These are phyloP conservation scores for Debaryomyces psychrophilus DNA, from an alignment of 1,139 yeast species.

Conservation along the genomic window DNA sequence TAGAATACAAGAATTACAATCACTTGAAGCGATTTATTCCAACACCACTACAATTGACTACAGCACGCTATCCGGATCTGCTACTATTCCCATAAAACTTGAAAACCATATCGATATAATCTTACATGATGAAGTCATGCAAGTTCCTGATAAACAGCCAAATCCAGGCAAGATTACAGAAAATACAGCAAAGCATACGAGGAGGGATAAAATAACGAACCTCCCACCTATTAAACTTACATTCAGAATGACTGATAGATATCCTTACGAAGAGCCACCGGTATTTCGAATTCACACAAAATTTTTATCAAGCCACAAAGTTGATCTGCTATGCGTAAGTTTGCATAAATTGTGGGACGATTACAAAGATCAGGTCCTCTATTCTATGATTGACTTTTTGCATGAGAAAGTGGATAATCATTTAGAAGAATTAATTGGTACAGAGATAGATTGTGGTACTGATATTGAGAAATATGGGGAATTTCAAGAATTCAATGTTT, in stretches of 20 bases:
- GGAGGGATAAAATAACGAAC: slow-evolving; percentile 18
- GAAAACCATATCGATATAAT: slow-evolving; percentile 22
- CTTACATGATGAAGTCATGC: slow-evolving; percentile 3
- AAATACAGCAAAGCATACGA: neutral
- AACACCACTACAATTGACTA: slow-evolving; percentile 33
- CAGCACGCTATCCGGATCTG: slow-evolving; percentile 23
- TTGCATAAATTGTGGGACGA: slow-evolving; percentile 40
- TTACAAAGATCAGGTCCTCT: slow-evolving; percentile 46
- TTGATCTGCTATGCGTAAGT: slow-evolving; percentile 19
- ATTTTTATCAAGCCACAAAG: slow-evolving; percentile 25
- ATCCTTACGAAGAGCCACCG: slow-evolving; percentile 36
- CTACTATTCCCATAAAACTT: slow-evolving; percentile 30
- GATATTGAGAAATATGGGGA: slow-evolving; percentile 20
- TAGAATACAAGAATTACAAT: slow-evolving; percentile 46
- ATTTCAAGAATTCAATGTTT: slow-evolving; percentile 20
- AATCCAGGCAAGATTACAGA: neutral
- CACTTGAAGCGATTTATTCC: slow-evolving; percentile 54
- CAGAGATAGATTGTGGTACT: slow-evolving; percentile 13
- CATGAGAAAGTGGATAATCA: slow-evolving; percentile 29
- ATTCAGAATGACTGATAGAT: slow-evolving; percentile 32
- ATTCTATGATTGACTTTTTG: slow-evolving; percentile 49
- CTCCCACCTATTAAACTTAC: slow-evolving; percentile 36
- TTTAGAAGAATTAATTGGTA: slow-evolving; percentile 12
- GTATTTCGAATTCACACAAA: slow-evolving; percentile 20
- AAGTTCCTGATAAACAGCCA: slow-evolving; percentile 4